Conservation (phyloP, 164 flowering plant genomes). For the Nymphaea colorata region DNA sequence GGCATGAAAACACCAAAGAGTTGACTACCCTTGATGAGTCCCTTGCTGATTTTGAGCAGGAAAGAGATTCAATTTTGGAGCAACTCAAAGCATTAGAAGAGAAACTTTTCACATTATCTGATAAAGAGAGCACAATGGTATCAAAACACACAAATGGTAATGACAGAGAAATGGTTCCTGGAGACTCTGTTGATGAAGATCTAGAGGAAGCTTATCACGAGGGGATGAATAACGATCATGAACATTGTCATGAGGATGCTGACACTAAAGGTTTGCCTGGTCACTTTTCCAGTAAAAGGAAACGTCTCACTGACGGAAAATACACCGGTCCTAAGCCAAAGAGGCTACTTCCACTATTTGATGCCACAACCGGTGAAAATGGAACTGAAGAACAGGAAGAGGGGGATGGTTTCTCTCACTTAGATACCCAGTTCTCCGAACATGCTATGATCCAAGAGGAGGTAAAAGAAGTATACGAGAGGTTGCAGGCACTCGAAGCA, state of each 20-base stretch:
- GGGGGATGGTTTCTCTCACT: slow-evolving; percentile 15
- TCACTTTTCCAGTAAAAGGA: slow-evolving; percentile 23
- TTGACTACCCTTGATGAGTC: slow-evolving; percentile 34
- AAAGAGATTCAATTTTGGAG: slow-evolving; percentile 63
- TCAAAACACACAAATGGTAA: background rate
- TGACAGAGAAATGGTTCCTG: slow-evolving; percentile 2
- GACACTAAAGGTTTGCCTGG: slow-evolving; percentile 30
- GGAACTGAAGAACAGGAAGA: slow-evolving; percentile 23
- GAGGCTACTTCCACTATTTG: slow-evolving; percentile 69
- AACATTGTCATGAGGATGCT: slow-evolving; percentile 20
- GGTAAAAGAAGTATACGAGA: slow-evolving; percentile 75
- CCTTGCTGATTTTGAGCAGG: slow-evolving; percentile 66
- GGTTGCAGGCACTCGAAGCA: slow-evolving; percentile 82
- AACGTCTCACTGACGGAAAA: slow-evolving; percentile 28
- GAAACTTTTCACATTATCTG: slow-evolving; percentile 53
- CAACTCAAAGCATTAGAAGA: slow-evolving; percentile 77
- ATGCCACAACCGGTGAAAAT: slow-evolving; percentile 38
- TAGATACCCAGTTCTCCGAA: slow-evolving; percentile 14
- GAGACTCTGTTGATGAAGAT: slow-evolving; percentile 18
- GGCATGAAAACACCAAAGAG: slow-evolving; percentile 12
- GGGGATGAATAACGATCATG: slow-evolving; percentile 13
- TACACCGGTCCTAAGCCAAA: slow-evolving; percentile 37
- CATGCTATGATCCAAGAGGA: slow-evolving; percentile 57
- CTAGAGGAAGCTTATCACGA: slow-evolving; percentile 20
- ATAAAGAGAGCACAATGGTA: slow-evolving; percentile 23